These are phyloP conservation scores for Monosporascus sp. DNA, from an alignment of 2,329 filamentous ascomycete species.

Conservation along the genomic window DNA sequence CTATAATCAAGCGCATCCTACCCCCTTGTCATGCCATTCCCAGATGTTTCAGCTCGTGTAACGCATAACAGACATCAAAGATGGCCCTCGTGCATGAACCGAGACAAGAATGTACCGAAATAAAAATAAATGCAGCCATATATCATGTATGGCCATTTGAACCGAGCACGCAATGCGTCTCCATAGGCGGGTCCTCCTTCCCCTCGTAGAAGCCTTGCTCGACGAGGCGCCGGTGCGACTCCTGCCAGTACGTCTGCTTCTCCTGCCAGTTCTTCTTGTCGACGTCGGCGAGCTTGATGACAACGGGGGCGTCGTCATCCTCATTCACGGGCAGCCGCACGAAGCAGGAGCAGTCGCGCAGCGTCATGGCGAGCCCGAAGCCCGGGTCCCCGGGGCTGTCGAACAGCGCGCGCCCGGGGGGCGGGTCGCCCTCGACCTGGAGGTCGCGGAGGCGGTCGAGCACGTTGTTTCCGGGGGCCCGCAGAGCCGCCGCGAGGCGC, in stretches of 20 bases:
- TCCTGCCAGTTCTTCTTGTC: conserved; percentile 66
- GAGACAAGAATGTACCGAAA: too few species aligned
- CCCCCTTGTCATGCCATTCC: too few species aligned
- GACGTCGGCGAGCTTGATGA: conserved; percentile 65
- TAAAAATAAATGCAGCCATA: too few species aligned
- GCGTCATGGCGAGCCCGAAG: conserved; percentile 69
- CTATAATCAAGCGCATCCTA: too few species aligned
- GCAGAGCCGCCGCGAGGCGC: conserved; percentile 32
- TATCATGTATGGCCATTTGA: too few species aligned
- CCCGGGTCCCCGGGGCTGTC: conserved; percentile 33
- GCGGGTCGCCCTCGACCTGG: conserved; percentile 35
- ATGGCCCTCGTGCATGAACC: too few species aligned
- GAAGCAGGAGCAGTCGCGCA: conserved; percentile 74
- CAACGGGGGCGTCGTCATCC: conserved; percentile 29
- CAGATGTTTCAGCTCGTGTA: too few species aligned
- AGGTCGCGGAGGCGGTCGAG: conserved; percentile 28
- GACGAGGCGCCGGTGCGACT: conserved; percentile 57
- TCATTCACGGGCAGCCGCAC: conserved; percentile 36
- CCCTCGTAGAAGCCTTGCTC: conserved; percentile 61
- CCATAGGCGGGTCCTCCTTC: conserved; percentile 15
- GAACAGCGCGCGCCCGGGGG: conserved; percentile 33
- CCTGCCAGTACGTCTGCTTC: conserved; percentile 65
- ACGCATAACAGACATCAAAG: too few species aligned
- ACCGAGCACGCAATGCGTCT: conserved; percentile 23
- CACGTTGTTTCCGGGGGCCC: conserved; percentile 25